Evolutionary conservation across 2,329 filamentous ascomycete genomes (phyloP).

Genomic region (Trichoderma lentiforme): DNA sequence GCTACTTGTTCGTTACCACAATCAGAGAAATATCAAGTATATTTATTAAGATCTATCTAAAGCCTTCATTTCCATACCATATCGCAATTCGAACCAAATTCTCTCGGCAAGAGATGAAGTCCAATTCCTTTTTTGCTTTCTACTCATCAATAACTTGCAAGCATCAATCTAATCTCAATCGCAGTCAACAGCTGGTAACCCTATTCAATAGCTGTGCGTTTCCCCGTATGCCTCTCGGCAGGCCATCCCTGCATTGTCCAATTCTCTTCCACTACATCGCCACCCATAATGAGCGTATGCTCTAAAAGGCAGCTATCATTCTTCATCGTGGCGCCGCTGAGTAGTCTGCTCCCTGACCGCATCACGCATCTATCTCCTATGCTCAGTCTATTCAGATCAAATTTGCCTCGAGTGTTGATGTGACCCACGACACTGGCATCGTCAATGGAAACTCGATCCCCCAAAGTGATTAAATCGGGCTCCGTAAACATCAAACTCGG

Average conservation of each 20-base stretch:
- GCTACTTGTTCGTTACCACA: neutral
- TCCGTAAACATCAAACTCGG: slow-evolving; percentile 55
- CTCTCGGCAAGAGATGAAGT: neutral
- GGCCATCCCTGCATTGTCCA: slow-evolving; percentile 56
- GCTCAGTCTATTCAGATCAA: slow-evolving; percentile 49
- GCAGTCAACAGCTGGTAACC: neutral
- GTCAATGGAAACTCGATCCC: slow-evolving; percentile 51
- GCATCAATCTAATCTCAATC: neutral
- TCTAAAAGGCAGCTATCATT: slow-evolving; percentile 52
- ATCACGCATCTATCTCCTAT: slow-evolving; percentile 52
- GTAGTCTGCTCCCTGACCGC: slow-evolving; percentile 48
- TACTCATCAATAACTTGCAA: neutral
- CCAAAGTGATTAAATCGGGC: slow-evolving; percentile 52
- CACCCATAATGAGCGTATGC: slow-evolving; percentile 56
- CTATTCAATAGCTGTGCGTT: slow-evolving; percentile 1
- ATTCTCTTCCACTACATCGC: slow-evolving; percentile 51
- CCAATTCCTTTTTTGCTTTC: neutral
- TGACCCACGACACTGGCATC: slow-evolving; percentile 55
- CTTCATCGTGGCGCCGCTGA: slow-evolving; percentile 53
- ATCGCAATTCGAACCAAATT: neutral
- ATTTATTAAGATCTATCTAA: slow-evolving; percentile 2
- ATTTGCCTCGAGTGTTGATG: slow-evolving; percentile 55
- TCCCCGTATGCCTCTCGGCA: slow-evolving; percentile 24
- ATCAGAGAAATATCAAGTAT: neutral
- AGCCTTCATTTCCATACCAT: neutral